These are phyloP conservation scores for Ceratobasidium theobromae DNA, from an alignment of 1,284 basidiomycete genomes.

Conservation along the genomic window DNA sequence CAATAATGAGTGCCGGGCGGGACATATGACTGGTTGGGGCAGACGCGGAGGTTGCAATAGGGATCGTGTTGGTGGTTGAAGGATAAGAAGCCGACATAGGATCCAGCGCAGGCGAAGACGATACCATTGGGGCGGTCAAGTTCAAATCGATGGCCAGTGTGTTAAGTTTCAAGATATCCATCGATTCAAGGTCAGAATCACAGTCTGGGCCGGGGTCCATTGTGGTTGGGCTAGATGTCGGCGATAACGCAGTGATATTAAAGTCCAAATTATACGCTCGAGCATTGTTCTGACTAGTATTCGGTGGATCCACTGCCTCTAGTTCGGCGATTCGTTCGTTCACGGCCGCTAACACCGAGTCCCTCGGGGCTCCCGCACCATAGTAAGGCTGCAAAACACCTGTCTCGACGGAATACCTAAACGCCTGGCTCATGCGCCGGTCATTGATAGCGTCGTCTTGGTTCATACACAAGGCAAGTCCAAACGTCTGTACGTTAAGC, in stretches of 20 bases:
- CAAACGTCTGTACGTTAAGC: slow-evolving; percentile 3
- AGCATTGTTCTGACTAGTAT: neutral
- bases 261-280: neutral
- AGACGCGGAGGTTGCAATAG: neutral
- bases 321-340: neutral
- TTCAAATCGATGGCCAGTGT: too few species aligned
- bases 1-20: neutral
- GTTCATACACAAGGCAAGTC: neutral
- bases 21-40: neutral
- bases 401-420: neutral
- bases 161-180: too few species aligned
- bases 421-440: neutral
- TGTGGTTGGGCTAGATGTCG: neutral
- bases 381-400: slow-evolving; percentile 1
- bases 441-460: neutral
- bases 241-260: neutral
- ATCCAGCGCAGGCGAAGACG: neutral
- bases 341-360: neutral
- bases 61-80: neutral
- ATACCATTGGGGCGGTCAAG: neutral
- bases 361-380: neutral
- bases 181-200: neutral
- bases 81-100: neutral
- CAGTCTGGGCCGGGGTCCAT: neutral
- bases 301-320: neutral